phyloP scores from a whole-genome alignment of 192 early-diverging fungal species.

The Thoreauomyces humboldtii region DNA sequence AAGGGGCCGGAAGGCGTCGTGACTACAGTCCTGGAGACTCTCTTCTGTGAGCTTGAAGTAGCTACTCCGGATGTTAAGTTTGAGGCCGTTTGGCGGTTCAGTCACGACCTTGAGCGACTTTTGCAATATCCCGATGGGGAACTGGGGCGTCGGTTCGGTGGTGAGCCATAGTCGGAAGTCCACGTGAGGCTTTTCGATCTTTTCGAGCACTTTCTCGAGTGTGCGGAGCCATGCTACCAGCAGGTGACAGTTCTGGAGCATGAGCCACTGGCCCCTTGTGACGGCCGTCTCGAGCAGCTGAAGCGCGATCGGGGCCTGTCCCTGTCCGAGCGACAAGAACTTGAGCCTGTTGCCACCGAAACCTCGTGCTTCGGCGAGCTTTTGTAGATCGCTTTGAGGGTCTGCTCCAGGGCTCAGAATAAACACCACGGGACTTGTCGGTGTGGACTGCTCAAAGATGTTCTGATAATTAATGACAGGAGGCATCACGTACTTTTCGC shows the following conservation, averaged over 20 bases:
- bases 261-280: conserved; percentile 60
- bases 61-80: conserved; percentile 55
- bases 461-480: conserved; percentile 64
- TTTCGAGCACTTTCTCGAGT: conserved; percentile 60
- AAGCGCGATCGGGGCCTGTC: conserved; percentile 60
- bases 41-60: conserved; percentile 61
- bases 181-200: conserved; percentile 61
- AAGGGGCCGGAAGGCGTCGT: conserved; percentile 55
- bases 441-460: conserved; percentile 62
- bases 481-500: conserved; percentile 68
- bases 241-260: conserved; percentile 64
- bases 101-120: conserved; percentile 63
- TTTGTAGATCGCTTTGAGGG: conserved; percentile 62
- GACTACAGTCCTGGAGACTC: conserved; percentile 49
- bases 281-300: conserved; percentile 64
- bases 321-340: conserved; percentile 62
- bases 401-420: conserved; percentile 63
- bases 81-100: conserved; percentile 61
- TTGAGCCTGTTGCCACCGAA: conserved; percentile 61
- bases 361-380: conserved; percentile 55
- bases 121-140: conserved; percentile 65
- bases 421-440: conserved; percentile 59
- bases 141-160: conserved; percentile 54
- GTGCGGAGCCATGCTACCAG: conserved; percentile 54
- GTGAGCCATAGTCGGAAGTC: conserved; percentile 64